These are phyloP conservation scores for Bruguiera parviflora DNA, from an alignment of 345 rosid genomes.

Conservation along the genomic window DNA sequence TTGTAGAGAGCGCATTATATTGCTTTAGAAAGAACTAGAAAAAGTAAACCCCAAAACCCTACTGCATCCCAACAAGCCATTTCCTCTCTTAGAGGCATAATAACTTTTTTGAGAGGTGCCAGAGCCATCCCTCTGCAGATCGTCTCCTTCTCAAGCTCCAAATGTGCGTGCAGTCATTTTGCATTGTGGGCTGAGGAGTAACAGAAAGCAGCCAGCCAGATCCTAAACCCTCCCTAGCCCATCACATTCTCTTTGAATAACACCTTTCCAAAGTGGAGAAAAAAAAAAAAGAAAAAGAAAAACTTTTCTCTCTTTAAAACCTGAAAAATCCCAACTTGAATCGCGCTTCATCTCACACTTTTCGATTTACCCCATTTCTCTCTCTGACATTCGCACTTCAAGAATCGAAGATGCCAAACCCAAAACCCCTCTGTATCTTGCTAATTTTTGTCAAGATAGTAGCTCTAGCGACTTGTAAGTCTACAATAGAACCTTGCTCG, in stretches of 20 bases:
- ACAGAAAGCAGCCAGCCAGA: neutral
- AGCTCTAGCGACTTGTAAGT: conserved; percentile 46
- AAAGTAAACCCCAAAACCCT: conserved; percentile 13
- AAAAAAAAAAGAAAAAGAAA: neutral
- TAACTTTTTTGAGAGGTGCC: too few relatives aligned
- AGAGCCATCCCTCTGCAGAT: too few relatives aligned
- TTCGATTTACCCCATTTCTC: too few relatives aligned
- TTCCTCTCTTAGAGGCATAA: neutral
- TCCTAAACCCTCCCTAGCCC: conserved; percentile 6
- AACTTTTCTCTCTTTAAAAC: neutral
- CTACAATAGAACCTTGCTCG: conserved; percentile 94
- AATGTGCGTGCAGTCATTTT: neutral
- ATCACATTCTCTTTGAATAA: neutral
- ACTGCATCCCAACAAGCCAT: neutral
- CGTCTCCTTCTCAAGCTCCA: neutral
- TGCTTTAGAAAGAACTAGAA: conserved; percentile 1
- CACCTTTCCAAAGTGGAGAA: neutral
- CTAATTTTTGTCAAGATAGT: conserved; percentile 39
- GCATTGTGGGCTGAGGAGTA: neutral
- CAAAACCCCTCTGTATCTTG: conserved; percentile 21
- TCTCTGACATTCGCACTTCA: too few relatives aligned
- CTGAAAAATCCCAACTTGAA: neutral
- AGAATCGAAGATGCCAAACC: conserved; percentile 35
- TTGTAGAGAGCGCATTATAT: neutral
- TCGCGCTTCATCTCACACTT: neutral